Conservation (phyloP, 2,329 filamentous ascomycete species). For the Trichoderma lentiforme region DNA sequence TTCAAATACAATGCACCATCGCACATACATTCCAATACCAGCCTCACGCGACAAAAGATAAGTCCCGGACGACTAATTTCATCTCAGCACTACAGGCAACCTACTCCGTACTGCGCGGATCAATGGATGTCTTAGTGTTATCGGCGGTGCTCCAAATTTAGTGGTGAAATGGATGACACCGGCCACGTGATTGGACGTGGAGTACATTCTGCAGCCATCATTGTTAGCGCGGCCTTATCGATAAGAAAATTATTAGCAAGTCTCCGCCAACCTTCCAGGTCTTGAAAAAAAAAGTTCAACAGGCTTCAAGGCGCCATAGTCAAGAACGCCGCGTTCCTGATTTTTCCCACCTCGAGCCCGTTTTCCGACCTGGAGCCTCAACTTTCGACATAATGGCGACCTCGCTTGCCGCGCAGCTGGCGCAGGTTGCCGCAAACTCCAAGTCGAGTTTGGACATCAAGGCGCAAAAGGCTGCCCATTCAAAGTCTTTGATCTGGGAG, state of each 20-base stretch:
- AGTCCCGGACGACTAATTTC: background rate
- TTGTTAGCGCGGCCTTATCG: slow-evolving; percentile 29
- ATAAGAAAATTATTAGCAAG: slow-evolving; percentile 27
- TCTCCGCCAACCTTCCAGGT: slow-evolving; percentile 22
- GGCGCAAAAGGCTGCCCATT: slow-evolving; percentile 86
- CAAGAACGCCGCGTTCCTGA: slow-evolving; percentile 23
- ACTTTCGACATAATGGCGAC: slow-evolving; percentile 62
- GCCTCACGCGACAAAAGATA: background rate
- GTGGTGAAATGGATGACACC: background rate
- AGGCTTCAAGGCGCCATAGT: slow-evolving; percentile 26
- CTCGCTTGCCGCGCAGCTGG: slow-evolving; percentile 88
- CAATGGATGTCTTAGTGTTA: background rate
- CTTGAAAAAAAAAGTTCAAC: slow-evolving; percentile 30
- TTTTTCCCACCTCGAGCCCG: background rate
- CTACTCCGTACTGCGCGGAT: background rate
- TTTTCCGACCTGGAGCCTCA: slow-evolving; percentile 21
- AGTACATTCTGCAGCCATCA: background rate
- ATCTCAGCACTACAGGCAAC: background rate
- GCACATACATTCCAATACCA: background rate
- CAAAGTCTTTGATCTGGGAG: slow-evolving; percentile 93
- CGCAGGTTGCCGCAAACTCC: slow-evolving; percentile 84
- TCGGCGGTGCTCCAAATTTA: background rate
- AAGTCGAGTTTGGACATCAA: slow-evolving; percentile 90
- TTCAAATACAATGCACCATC: background rate
- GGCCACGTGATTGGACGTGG: background rate